Percentiles rank a stretch among this genome's conserved stretches.
phyloP scores from a whole-genome alignment of 2,329 filamentous ascomycete genomes.

The Thermoascus crustaceus region DNA sequence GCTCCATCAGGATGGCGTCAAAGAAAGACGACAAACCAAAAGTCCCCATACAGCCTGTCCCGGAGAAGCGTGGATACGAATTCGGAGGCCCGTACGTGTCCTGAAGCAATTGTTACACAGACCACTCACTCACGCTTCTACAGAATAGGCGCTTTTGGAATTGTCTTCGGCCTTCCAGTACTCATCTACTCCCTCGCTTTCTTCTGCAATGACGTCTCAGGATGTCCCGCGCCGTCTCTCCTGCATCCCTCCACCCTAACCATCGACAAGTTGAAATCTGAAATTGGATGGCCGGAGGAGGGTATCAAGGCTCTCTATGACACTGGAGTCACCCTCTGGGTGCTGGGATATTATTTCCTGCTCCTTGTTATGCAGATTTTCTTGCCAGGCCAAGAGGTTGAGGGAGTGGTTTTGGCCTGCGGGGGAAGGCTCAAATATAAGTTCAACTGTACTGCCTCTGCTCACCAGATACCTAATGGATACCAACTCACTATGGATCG shows the following conservation, averaged over 20 bases:
- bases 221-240: conserved; percentile 78
- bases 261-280: conserved; percentile 63
- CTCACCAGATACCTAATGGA: conserved; percentile 5
- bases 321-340: conserved; percentile 59
- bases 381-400: conserved; percentile 62
- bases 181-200: conserved; percentile 74
- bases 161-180: conserved; percentile 72
- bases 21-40: conserved; percentile 24
- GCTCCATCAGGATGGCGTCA: conserved; percentile 23
- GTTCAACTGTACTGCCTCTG: conserved; percentile 55
- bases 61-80: conserved; percentile 39
- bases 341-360: conserved; percentile 68
- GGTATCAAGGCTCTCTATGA: conserved; percentile 65
- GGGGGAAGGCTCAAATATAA: conserved; percentile 75
- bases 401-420: conserved; percentile 61
- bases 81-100: conserved; percentile 39
- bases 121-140: conserved; percentile 9
- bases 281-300: conserved; percentile 70
- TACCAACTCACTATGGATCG: conserved; percentile 11
- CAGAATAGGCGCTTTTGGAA: conserved; percentile 66
- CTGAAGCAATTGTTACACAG: background rate
- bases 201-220: conserved; percentile 83
- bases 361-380: conserved; percentile 66
- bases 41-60: conserved; percentile 27
- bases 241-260: conserved; percentile 64